Base-by-base conservation (phyloP, 1,284 basidiomycete genomes). In the Pseudozyma pruni region DNA sequence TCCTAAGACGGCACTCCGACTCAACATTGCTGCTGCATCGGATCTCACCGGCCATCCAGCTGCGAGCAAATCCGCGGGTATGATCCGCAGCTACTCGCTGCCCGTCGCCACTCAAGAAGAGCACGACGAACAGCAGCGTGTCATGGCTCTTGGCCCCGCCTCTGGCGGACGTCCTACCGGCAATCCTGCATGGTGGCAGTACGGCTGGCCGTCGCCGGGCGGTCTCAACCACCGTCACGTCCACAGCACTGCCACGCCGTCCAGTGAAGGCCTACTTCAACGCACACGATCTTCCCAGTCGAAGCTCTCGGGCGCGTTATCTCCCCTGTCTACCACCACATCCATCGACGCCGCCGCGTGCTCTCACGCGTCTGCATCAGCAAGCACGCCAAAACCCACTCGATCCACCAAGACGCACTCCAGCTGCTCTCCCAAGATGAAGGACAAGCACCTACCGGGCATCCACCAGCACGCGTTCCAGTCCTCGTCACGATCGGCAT, bases 51-150 rank as follows among this genome's bases (percentile, higher is more conserved):
- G 33, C 23, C 43, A 50, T 33, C 44, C 45, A 9, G 46, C 41
- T 11, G 47, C 46, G 7, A 25, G 49, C 52, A 53, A 40, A 31
- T 61, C 69, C 2, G 69, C 69, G 14, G 69, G 62, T 22, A 72
- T 72, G 69, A 62, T 72, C 32, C 53, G 69, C 41, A 75, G 76
- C 56, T 78, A 76, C 48, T 78, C 76, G 22, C 48, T 76, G 33
- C 76, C 76, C 23, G 76, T 76, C 25, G 72, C 76, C 13, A 78
- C 76, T 2, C 76, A 78, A 48, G 49, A 43, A 17, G 76, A 78
- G 43, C 55, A 64, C 43, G 74, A 78, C 37, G 69, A 64, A 25
- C 74, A 74, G 38, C 69, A 66, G 35, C 61, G 67, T 46, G 57
- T 74, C 50, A 66, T 74, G 67, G 72, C 64, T 1, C 53, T 69